phyloP scores from a whole-genome alignment of 2,329 filamentous ascomycete species.

The Volutella citrinella region DNA sequence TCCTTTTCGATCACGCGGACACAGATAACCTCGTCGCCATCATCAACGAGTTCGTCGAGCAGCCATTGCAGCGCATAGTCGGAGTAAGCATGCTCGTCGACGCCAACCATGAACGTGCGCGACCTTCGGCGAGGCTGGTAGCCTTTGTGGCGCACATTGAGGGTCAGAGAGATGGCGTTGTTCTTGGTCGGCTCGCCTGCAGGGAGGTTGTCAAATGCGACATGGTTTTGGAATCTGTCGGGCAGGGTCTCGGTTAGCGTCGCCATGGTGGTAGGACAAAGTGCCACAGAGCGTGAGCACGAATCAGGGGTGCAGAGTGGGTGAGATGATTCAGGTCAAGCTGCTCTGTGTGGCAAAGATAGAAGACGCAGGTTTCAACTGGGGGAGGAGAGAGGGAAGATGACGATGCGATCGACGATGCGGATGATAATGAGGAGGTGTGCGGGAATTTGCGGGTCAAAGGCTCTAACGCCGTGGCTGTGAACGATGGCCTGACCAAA shows the following conservation, averaged over 20 bases:
- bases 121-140: constrained; percentile 79
- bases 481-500: constrained; percentile 26
- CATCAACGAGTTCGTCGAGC: constrained; percentile 86
- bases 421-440: constrained; percentile 8
- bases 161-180: constrained; percentile 68
- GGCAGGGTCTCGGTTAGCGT: constrained; percentile 40
- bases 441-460: constrained; percentile 26
- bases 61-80: constrained; percentile 92
- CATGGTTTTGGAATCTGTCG: constrained; percentile 56
- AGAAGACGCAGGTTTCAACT: constrained; percentile 9
- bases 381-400: constrained; percentile 1
- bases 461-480: constrained; percentile 18
- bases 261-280: constrained; percentile 32
- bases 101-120: constrained; percentile 85
- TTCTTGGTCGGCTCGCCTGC: constrained; percentile 57
- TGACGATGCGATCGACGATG: constrained; percentile 10
- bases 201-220: constrained; percentile 59
- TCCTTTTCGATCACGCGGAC: constrained; percentile 85
- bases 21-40: constrained; percentile 91
- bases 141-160: constrained; percentile 82
- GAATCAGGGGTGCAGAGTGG: too few species aligned
- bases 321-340: too few species aligned
- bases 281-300: constrained; percentile 11
- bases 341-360: too few species aligned
- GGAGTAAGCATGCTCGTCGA: constrained; percentile 88